These are phyloP conservation scores for Pulveroboletus sp. DNA, from an alignment of 768 basidiomycete genomes.

Conservation along the genomic window DNA sequence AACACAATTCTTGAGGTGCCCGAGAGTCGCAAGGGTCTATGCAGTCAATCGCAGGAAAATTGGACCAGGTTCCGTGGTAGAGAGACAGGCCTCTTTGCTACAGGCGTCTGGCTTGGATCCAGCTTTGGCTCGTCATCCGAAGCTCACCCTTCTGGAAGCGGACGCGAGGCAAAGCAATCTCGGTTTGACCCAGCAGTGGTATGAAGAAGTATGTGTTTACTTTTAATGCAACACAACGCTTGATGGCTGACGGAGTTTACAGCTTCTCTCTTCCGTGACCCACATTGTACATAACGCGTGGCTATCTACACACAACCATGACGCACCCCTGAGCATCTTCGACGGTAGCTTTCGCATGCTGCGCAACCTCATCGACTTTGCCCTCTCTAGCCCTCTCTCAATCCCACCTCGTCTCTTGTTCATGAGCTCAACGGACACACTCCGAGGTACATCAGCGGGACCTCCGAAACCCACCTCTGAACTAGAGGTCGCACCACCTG, in stretches of 20 bases:
- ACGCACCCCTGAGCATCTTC: constrained; percentile 9
- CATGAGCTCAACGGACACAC: constrained; percentile 26
- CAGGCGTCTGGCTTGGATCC: constrained; percentile 31
- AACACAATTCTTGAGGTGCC: constrained; percentile 16
- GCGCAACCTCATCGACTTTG: constrained; percentile 36
- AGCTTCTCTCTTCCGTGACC: constrained; percentile 29
- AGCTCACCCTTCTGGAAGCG: constrained; percentile 33
- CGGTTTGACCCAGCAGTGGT: constrained; percentile 25
- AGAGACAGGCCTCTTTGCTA: constrained; percentile 28
- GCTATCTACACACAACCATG: constrained; percentile 3
- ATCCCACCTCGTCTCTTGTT: constrained; percentile 32
- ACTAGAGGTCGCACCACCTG: neutral
- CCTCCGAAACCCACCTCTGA: neutral
- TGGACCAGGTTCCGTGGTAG: constrained; percentile 14
- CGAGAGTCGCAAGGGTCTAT: constrained; percentile 22
- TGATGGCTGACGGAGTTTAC: constrained; percentile 2
- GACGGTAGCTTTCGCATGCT: constrained; percentile 10
- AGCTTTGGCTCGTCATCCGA: constrained; percentile 25
- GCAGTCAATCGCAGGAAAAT: constrained; percentile 26
- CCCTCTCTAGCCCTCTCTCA: constrained; percentile 29
- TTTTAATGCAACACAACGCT: too few relatives aligned
- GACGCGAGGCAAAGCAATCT: constrained; percentile 21
- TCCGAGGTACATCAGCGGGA: neutral
- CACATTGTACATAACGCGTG: constrained; percentile 37
- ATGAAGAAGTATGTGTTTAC: constrained; percentile 23